Base-by-base conservation (phyloP, 352 stramenopile species). In the Thraustochytrium striatum region DNA sequence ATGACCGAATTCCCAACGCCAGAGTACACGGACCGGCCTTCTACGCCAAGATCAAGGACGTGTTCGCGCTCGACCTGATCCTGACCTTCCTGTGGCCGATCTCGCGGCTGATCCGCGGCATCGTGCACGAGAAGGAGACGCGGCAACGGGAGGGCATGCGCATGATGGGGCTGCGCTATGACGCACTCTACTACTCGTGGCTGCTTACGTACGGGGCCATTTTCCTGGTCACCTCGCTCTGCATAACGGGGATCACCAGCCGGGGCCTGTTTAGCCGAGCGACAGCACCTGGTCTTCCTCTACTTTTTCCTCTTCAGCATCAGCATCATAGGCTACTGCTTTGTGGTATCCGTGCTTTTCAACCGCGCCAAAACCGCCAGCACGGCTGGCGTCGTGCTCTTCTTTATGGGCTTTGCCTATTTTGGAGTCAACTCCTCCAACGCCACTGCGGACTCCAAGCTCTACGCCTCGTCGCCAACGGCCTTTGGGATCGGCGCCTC, bases 41-140 rank as follows among this genome's bases (percentile, higher is more conserved):
- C 80, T 96, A 92, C 78, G 84, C 85, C 73, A 89, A 92, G 62
- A 85, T 94, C 3, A 72, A 79, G 1, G 78, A 89, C n/a, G 85
- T 94, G 8, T 93, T 95, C 43, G 84, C 90, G 0, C 86, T 97
- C 16, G 91, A 93, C 38, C 97, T 97, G 62, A 87, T 97, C 36
- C 72, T 97, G 30, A 92, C 92, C 25, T 97, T 95, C 69, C 61
- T 97, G 78, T 96, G 94, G 84, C 90, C 86, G 3, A 87, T 95
- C 28, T 95, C 91, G 25, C 86, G 91, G 33, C 86, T 97, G 3
- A 87, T 97, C 50, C 88, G 94, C 9, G 88, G 88, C 3, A 86
- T 98, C 36, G 86, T 97, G 19, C 83, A 88, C 30, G 92, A 97
- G 82, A 97, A 97, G 72, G 93, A 97, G 83, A 85, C 87, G 1